phyloP scores from a whole-genome alignment of 1,284 basidiomycete species.

The Boletus hoseneyae region DNA sequence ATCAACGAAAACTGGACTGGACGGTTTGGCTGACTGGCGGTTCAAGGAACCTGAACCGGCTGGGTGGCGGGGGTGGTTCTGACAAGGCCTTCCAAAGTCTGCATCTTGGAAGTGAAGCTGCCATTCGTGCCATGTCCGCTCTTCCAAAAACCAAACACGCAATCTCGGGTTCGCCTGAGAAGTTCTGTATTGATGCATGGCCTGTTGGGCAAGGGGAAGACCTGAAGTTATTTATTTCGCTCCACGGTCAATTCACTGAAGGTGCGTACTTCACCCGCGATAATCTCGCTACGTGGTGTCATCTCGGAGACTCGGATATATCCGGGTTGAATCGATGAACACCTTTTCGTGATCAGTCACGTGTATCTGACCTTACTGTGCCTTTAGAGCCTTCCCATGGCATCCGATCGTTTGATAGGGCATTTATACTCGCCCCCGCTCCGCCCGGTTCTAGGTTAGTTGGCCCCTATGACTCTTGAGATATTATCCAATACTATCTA shows the following conservation, averaged over 20 bases:
- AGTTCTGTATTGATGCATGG: constrained; percentile 91
- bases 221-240: constrained; percentile 70
- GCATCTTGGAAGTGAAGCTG: constrained; percentile 70
- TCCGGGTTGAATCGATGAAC: constrained; percentile 10
- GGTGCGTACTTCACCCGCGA: constrained; percentile 45
- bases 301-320: constrained; percentile 17
- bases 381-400: constrained; percentile 55
- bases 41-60: constrained; percentile 76
- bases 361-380: constrained; percentile 12
- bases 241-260: constrained; percentile 93
- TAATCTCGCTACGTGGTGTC: constrained; percentile 8
- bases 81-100: constrained; percentile 68
- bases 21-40: constrained; percentile 59
- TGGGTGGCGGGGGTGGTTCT: constrained; percentile 46
- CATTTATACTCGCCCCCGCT: constrained; percentile 84
- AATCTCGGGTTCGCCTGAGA: constrained; percentile 66
- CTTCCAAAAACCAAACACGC: constrained; percentile 83
- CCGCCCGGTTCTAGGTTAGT: constrained; percentile 77
- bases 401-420: constrained; percentile 89
- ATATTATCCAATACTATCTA: constrained; percentile 1
- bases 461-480: background rate
- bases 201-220: constrained; percentile 62
- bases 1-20: constrained; percentile 81
- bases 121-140: constrained; percentile 56
- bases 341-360: constrained; percentile 17